Conservation (phyloP, 768 basidiomycete species). For the Coprinellus micaceus region DNA sequence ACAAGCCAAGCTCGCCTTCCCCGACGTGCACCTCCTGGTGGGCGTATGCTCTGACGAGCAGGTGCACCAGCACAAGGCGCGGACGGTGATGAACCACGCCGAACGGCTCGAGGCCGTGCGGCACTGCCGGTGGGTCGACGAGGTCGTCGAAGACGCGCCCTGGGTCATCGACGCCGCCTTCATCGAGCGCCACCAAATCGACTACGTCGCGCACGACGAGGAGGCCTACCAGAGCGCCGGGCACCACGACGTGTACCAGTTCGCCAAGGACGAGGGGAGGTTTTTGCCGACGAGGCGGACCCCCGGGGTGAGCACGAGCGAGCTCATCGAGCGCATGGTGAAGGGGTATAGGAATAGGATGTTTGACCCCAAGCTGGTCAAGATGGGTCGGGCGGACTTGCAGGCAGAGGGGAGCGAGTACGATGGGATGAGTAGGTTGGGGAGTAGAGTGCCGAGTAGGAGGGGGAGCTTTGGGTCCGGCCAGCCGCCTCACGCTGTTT, state of each 20-base stretch:
- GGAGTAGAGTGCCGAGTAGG: conserved; percentile 22
- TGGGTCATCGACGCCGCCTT: conserved; percentile 87
- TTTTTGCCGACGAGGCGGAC: conserved; percentile 95
- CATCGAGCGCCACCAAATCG: conserved; percentile 80
- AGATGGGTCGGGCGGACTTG: conserved; percentile 78
- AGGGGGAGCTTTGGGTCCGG: conserved; percentile 28
- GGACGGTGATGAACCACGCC: conserved; percentile 81
- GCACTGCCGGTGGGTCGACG: conserved; percentile 97
- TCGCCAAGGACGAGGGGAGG: conserved; percentile 79
- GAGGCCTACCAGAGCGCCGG: conserved; percentile 79
- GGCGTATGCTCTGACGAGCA: conserved; percentile 92
- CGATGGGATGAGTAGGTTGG: conserved; percentile 33
- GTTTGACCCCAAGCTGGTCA: conserved; percentile 86
- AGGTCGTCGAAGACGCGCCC: conserved; percentile 86
- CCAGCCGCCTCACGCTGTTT: neutral
- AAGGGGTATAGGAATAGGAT: conserved; percentile 77
- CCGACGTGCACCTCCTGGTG: conserved; percentile 83
- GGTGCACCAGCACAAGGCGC: conserved; percentile 74
- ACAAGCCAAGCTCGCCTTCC: conserved; percentile 93
- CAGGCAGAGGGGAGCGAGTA: conserved; percentile 61
- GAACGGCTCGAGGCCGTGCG: conserved; percentile 90
- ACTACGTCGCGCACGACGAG: conserved; percentile 97
- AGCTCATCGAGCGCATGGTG: conserved; percentile 89
- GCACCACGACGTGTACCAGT: conserved; percentile 80
- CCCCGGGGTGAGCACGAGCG: conserved; percentile 90